Evolutionary conservation across 257 asterid species (phyloP).

Genomic region (Nicotiana otophora): DNA sequence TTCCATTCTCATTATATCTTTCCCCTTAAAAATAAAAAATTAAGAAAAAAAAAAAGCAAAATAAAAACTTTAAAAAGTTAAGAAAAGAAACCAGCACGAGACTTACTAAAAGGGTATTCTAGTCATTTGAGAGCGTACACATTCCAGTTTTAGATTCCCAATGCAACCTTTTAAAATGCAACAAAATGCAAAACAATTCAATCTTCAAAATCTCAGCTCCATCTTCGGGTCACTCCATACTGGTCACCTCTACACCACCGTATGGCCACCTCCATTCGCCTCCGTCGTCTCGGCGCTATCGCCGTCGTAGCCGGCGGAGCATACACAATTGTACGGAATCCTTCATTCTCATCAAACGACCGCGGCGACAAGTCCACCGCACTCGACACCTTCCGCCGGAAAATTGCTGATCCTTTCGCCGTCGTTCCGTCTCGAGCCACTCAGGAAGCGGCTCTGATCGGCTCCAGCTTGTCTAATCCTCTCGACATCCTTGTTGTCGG

Average conservation of each 20-base stretch:
- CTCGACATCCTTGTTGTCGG: constrained; percentile 88
- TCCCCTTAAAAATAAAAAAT: no score
- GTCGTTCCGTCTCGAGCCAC: constrained; percentile 55
- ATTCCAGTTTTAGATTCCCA: constrained; percentile 20
- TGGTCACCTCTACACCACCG: not conserved
- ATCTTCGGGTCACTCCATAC: constrained; percentile 10
- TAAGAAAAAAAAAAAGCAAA: no score
- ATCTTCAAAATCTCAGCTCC: constrained; percentile 22
- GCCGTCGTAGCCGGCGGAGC: constrained; percentile 65
- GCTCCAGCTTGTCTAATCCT: constrained; percentile 58
- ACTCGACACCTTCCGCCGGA: constrained; percentile 34
- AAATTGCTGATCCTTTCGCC: constrained; percentile 58
- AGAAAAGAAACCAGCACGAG: no score
- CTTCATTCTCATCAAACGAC: constrained; percentile 61
- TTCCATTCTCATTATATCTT: no score
- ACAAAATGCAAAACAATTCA: constrained; percentile 13
- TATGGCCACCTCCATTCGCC: constrained; percentile 65
- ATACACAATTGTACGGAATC: constrained; percentile 41
- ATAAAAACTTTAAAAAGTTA: no score
- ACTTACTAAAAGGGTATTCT: not conserved
- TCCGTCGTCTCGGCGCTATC: constrained; percentile 68
- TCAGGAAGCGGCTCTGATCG: constrained; percentile 73
- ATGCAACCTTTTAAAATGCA: constrained; percentile 10
- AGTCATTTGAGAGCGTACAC: not conserved
- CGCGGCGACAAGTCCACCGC: constrained; percentile 33